These are phyloP conservation scores for Vanrija sp. DNA, from an alignment of 1,284 basidiomycete species.

Conservation along the genomic window DNA sequence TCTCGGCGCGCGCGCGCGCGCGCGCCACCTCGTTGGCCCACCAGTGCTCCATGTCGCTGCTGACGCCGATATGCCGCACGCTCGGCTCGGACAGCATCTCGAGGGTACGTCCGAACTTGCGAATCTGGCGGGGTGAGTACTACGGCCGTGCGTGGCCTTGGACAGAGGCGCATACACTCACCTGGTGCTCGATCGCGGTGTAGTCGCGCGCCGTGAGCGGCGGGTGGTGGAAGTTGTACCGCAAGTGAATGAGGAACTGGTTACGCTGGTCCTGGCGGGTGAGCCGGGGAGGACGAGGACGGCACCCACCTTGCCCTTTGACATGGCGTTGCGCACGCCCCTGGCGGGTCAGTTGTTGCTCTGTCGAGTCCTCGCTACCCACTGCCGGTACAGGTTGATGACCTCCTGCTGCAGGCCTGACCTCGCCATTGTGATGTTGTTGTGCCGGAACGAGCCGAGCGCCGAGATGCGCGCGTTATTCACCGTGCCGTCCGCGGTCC, in stretches of 20 bases:
- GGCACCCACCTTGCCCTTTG: slow-evolving; percentile 32
- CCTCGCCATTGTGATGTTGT: slow-evolving; percentile 24
- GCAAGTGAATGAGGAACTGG: slow-evolving; percentile 43
- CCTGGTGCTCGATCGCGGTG: slow-evolving; percentile 49
- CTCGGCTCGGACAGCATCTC: slow-evolving; percentile 43
- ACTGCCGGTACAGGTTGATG: slow-evolving; percentile 39
- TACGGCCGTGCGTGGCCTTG: too few relatives aligned
- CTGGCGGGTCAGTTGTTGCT: slow-evolving; percentile 16
- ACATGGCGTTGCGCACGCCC: slow-evolving; percentile 35
- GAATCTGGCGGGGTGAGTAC: slow-evolving; percentile 29
- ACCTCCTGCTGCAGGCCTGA: slow-evolving; percentile 49
- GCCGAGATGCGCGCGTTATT: not conserved
- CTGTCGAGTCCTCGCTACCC: not conserved
- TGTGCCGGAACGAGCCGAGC: not conserved
- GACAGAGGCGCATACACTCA: slow-evolving; percentile 15
- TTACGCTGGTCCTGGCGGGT: slow-evolving; percentile 10
- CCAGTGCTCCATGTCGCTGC: slow-evolving; percentile 44
- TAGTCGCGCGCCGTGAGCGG: slow-evolving; percentile 42
- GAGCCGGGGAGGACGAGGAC: not conserved
- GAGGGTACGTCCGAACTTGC: slow-evolving; percentile 42
- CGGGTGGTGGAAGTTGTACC: slow-evolving; percentile 48
- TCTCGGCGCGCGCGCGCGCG: slow-evolving; percentile 14
- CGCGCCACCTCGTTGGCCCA: slow-evolving; percentile 37
- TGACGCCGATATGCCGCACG: slow-evolving; percentile 40
- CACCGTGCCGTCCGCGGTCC: too few relatives aligned